Conservation (phyloP, 1,284 basidiomycete genomes). For the Tremellales sp. region DNA sequence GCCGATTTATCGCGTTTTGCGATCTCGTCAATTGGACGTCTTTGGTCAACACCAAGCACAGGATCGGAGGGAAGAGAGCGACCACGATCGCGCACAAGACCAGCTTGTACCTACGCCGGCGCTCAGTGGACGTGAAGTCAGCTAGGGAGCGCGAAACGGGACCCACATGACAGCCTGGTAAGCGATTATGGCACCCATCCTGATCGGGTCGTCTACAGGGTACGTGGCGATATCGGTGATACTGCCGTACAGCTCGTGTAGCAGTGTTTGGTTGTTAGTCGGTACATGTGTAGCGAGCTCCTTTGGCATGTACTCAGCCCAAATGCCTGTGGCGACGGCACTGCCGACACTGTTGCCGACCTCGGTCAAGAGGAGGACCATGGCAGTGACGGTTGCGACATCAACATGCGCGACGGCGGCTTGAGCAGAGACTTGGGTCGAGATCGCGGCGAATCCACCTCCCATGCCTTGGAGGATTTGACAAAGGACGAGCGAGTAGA, state of each 20-base stretch:
- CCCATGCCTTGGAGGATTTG: constrained; percentile 50
- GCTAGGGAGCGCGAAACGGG: not conserved
- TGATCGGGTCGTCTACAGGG: constrained; percentile 55
- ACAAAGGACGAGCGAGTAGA: constrained; percentile 54
- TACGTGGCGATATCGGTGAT: constrained; percentile 53
- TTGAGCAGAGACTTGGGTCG: constrained; percentile 71
- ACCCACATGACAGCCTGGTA: constrained; percentile 46
- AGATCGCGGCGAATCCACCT: constrained; percentile 63
- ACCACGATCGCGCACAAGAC: constrained; percentile 40
- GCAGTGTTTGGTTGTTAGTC: constrained; percentile 38
- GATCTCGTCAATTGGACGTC: constrained; percentile 49
- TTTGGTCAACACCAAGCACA: constrained; percentile 43
- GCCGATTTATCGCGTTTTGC: constrained; percentile 52
- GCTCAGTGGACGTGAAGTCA: not conserved
- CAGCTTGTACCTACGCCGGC: constrained; percentile 24
- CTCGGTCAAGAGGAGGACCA: constrained; percentile 64
- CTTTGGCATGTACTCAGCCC: constrained; percentile 50
- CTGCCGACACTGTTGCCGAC: constrained; percentile 55
- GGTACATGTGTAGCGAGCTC: constrained; percentile 57
- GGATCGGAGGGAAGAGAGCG: constrained; percentile 45
- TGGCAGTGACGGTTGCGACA: constrained; percentile 74
- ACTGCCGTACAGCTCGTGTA: constrained; percentile 54
- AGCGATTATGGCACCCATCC: constrained; percentile 57
- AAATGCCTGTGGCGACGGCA: constrained; percentile 46
- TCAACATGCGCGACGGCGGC: constrained; percentile 70